phyloP scores from a whole-genome alignment of 2,329 filamentous ascomycete genomes.

The Endoconidiophora laricicola region DNA sequence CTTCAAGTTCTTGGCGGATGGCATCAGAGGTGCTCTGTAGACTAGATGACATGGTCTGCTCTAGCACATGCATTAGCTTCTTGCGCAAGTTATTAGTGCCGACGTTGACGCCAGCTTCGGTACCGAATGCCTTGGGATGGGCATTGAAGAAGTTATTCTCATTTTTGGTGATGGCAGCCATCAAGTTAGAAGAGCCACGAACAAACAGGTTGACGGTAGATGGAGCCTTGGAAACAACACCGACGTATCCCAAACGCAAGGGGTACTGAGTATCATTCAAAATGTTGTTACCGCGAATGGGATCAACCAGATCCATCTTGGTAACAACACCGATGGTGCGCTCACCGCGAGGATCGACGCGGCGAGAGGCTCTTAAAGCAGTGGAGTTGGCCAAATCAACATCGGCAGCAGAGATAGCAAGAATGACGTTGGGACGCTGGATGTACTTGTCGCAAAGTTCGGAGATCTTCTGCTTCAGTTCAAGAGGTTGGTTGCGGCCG shows the following conservation, averaged over 20 bases:
- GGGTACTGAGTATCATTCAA: constrained; percentile 85
- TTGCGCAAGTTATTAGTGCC: constrained; percentile 79
- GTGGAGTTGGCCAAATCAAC: constrained; percentile 96
- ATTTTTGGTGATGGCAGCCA: constrained; percentile 68
- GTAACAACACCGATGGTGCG: constrained; percentile 97
- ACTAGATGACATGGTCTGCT: constrained; percentile 91
- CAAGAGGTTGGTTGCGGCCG: constrained; percentile 72
- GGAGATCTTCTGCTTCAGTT: constrained; percentile 88
- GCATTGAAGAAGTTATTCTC: constrained; percentile 75
- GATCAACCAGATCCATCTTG: constrained; percentile 95
- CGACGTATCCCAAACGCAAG: constrained; percentile 85
- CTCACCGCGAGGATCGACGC: constrained; percentile 87
- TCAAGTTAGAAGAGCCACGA: constrained; percentile 63
- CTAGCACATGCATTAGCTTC: constrained; percentile 92
- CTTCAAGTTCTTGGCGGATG: constrained; percentile 86
- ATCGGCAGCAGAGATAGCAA: constrained; percentile 93
- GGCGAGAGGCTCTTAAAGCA: constrained; percentile 70
- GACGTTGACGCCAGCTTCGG: constrained; percentile 53
- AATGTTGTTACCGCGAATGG: constrained; percentile 59
- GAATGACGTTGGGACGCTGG: constrained; percentile 83
- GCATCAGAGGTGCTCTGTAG: constrained; percentile 79
- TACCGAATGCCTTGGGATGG: constrained; percentile 65
- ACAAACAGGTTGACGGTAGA: constrained; percentile 53
- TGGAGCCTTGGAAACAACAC: constrained; percentile 77
- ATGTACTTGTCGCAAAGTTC: constrained; percentile 98